Evolutionary conservation across 1,284 basidiomycete genomes (phyloP), one percentile per base, ranked within the genome.

Genomic region (Sphaerobolus stellatus): DNA sequence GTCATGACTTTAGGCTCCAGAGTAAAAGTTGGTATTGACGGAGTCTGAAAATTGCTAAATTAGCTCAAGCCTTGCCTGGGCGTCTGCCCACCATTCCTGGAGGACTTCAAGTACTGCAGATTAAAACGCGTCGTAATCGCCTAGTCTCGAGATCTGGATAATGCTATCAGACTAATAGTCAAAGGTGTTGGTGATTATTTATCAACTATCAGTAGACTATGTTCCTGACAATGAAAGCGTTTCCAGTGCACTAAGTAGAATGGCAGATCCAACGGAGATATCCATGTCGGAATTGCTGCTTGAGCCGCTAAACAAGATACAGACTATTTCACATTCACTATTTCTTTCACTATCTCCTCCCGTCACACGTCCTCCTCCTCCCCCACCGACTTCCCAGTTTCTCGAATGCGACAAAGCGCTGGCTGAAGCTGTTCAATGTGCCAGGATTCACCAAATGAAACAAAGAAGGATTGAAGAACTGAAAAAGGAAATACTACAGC

Each of bases 381-480:
- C 82, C 1, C 89, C 88, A n/a, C 71, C 84, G 13, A 69, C 83
- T 22, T 68, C 76, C 3, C 75, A 82, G 1, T 85, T 91, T 63
- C 65, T 86, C 8, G 68, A 74, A 1, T 83, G 76, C 36, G 89
- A 92, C 62, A 73, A 76, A 8, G 73, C 77, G 3, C 74, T 92
- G 18, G 82, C 86, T 1, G 68, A 70, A 27, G 86, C 86, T 5
- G 72, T 90, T 5, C 79, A 81, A 56, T 71, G 84, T n/a, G 81
- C 86, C 2, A 80, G 85, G 54, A 69, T 74, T 20, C 90, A 92
- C 62, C 89, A 92, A 64, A 77, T 82, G 43, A 84, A 84, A 63
- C 89, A 92, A 64, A 73, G 84, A 50, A 77, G 75, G 56, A 90
- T 91, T 40, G 87, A 90, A 53, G 73, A 74, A 6, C 71, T 92